Conservation (phyloP, 2,329 filamentous ascomycete genomes). For the Pestalotiopsis sp. region DNA sequence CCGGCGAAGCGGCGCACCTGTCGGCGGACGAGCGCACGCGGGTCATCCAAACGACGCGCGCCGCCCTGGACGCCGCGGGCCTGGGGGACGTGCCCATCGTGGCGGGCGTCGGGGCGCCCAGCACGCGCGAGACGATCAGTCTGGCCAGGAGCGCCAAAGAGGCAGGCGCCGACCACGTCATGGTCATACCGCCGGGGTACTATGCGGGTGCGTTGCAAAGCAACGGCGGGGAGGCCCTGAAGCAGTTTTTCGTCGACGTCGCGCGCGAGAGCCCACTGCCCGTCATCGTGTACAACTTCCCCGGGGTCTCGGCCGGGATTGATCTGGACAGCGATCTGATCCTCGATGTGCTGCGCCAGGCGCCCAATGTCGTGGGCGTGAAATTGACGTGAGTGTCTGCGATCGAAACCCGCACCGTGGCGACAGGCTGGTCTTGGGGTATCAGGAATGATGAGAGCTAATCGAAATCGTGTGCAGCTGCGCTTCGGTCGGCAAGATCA, state of each 20-base stretch:
- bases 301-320: slow-evolving; percentile 55
- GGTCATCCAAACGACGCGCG: slow-evolving; percentile 61
- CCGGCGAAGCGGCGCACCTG: slow-evolving; percentile 73
- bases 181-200: slow-evolving; percentile 71
- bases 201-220: slow-evolving; percentile 63
- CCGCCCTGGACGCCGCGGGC: slow-evolving; percentile 60
- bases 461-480: slow-evolving; percentile 30
- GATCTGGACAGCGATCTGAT: slow-evolving; percentile 60
- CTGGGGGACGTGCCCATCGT: slow-evolving; percentile 60
- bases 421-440: neutral
- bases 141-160: slow-evolving; percentile 66
- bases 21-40: slow-evolving; percentile 63
- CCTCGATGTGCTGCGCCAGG: slow-evolving; percentile 48
- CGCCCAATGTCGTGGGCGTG: slow-evolving; percentile 61
- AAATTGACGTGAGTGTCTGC: slow-evolving; percentile 50
- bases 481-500: slow-evolving; percentile 58
- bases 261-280: slow-evolving; percentile 58
- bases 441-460: neutral
- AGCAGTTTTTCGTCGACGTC: slow-evolving; percentile 63
- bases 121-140: slow-evolving; percentile 66
- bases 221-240: slow-evolving; percentile 45
- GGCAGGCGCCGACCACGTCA: slow-evolving; percentile 67
- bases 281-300: slow-evolving; percentile 67
- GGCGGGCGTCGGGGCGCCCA: slow-evolving; percentile 68
- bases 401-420: too few species aligned